Conservation (phyloP, 2,329 filamentous ascomycete species). For the Fusarium duplospermum region DNA sequence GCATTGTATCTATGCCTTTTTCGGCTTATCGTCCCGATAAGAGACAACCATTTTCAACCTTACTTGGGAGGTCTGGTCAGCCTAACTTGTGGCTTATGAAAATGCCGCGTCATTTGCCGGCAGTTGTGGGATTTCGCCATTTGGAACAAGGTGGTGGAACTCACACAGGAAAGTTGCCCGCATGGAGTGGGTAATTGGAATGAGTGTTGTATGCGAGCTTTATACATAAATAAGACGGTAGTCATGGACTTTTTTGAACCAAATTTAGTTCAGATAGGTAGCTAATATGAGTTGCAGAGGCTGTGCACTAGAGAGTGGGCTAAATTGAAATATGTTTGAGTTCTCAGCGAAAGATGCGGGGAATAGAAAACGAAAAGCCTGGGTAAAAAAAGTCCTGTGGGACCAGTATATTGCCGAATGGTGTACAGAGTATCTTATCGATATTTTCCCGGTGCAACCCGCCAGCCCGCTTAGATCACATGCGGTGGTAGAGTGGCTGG, state of each 20-base stretch:
- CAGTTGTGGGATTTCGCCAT: neutral
- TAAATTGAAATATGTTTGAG: neutral
- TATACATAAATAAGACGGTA: neutral
- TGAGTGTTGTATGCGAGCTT: neutral
- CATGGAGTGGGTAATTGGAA: neutral
- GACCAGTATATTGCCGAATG: neutral
- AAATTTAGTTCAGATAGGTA: neutral
- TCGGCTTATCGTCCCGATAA: neutral
- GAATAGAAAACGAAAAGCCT: neutral
- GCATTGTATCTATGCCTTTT: neutral
- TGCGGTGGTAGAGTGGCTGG: neutral
- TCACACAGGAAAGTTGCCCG: neutral
- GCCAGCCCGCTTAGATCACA: neutral
- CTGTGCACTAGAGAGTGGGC: neutral
- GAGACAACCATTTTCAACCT: neutral
- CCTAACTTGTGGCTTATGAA: neutral
- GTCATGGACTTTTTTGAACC: too few relatives aligned
- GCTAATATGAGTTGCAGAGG: neutral
- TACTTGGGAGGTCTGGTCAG: neutral
- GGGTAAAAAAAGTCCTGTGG: neutral
- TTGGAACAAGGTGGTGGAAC: neutral
- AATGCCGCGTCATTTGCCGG: neutral
- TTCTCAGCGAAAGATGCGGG: neutral
- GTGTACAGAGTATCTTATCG: neutral
- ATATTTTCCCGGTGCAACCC: neutral